Conservation (phyloP, 208 protist genomes). For the Trypanosoma mega region DNA sequence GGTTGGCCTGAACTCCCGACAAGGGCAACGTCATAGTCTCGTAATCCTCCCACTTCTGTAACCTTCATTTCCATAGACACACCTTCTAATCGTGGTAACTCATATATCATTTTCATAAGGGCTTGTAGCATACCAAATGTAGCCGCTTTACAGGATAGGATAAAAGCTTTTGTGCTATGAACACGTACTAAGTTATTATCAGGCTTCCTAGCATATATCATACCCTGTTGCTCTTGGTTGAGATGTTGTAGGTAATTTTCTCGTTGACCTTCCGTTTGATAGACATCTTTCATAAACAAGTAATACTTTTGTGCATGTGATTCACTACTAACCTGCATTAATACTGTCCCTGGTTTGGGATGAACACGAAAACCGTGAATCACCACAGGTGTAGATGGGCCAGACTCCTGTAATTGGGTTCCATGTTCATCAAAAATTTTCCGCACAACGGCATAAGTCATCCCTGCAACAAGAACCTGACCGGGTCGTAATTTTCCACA, state of each 20-base stretch:
- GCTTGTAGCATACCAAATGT: conserved; percentile 92
- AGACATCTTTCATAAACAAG: conserved; percentile 89
- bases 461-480: conserved; percentile 75
- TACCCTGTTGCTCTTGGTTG: conserved; percentile 69
- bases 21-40: conserved; percentile 65
- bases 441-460: conserved; percentile 69
- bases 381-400: conserved; percentile 70
- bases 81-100: conserved; percentile 76
- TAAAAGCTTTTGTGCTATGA: conserved; percentile 69
- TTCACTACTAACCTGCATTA: conserved; percentile 87
- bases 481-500: conserved; percentile 69
- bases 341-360: conserved; percentile 79
- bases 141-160: conserved; percentile 75
- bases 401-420: conserved; percentile 49
- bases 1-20: conserved; percentile 63
- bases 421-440: conserved; percentile 74
- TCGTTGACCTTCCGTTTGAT: conserved; percentile 60
- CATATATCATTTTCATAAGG: conserved; percentile 85
- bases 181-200: conserved; percentile 83
- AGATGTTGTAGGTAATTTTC: conserved; percentile 85
- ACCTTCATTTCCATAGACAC: conserved; percentile 68
- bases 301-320: conserved; percentile 85
- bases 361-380: conserved; percentile 77
- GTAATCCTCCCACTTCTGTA: conserved; percentile 75
- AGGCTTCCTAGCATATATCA: conserved; percentile 79